Conservation (phyloP, 768 basidiomycete genomes). For the Sutorius australiensis region DNA sequence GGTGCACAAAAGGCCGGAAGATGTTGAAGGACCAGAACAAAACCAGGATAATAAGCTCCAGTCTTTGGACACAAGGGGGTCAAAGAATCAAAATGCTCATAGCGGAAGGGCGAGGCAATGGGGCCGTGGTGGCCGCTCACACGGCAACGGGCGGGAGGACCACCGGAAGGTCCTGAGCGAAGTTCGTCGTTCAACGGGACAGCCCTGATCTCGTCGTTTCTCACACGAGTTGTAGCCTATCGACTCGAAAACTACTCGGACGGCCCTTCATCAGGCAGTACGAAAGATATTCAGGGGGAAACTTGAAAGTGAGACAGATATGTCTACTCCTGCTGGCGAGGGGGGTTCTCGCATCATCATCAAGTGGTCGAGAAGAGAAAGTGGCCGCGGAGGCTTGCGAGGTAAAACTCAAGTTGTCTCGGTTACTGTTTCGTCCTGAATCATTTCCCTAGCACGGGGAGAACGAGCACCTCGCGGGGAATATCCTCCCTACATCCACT, state of each 20-base stretch:
- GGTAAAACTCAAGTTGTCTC: constrained; percentile 13
- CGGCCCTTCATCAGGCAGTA: constrained; percentile 75
- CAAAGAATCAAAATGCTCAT: constrained; percentile 40
- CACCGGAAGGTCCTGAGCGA: constrained; percentile 74
- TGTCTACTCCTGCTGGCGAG: constrained; percentile 44
- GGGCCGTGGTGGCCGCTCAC: constrained; percentile 39
- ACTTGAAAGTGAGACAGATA: constrained; percentile 79
- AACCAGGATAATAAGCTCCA: constrained; percentile 18
- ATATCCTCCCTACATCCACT: constrained; percentile 89
- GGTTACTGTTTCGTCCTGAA: background rate
- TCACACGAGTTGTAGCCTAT: constrained; percentile 60
- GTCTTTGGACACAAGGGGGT: constrained; percentile 31
- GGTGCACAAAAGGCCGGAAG: constrained; percentile 31
- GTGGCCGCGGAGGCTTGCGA: constrained; percentile 43
- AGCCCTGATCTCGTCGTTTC: constrained; percentile 6
- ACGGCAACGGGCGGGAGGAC: constrained; percentile 51
- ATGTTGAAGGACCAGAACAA: constrained; percentile 16
- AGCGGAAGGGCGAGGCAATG: constrained; percentile 45
- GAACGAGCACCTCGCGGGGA: constrained; percentile 55
- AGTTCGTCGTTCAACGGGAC: constrained; percentile 46
- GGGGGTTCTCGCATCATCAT: constrained; percentile 77
- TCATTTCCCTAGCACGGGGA: constrained; percentile 24
- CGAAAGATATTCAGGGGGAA: constrained; percentile 80
- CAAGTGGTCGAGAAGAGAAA: constrained; percentile 63
- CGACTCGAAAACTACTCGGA: constrained; percentile 72